phyloP scores from a whole-genome alignment of 2,329 filamentous ascomycete species.

The Escovopsis sp. region DNA sequence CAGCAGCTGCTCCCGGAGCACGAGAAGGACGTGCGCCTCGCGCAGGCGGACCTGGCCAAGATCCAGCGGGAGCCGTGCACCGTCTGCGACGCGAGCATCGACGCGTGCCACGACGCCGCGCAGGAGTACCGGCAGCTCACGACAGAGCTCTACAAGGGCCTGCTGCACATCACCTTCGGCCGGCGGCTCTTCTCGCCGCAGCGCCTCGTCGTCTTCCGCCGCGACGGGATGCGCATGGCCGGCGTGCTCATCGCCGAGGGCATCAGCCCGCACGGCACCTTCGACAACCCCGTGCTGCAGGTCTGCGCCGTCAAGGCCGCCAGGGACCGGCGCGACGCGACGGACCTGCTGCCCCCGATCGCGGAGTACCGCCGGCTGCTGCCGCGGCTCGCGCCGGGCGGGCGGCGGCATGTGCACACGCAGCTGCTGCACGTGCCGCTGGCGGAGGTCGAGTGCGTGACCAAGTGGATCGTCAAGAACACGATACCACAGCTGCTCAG shows the following conservation, averaged over 20 bases:
- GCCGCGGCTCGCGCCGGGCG: slow-evolving; percentile 48
- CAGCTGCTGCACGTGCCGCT: slow-evolving; percentile 58
- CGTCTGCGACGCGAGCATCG: slow-evolving; percentile 67
- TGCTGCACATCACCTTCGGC: slow-evolving; percentile 69
- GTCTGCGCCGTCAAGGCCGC: slow-evolving; percentile 62
- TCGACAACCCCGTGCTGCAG: slow-evolving; percentile 51
- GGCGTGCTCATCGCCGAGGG: slow-evolving; percentile 71
- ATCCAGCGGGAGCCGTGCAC: slow-evolving; percentile 74
- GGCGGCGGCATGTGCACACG: slow-evolving; percentile 46
- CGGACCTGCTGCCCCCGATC: slow-evolving; percentile 77
- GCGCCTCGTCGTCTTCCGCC: slow-evolving; percentile 69
- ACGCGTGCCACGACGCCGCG: slow-evolving; percentile 65
- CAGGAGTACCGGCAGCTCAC: slow-evolving; percentile 72
- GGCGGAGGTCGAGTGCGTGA: slow-evolving; percentile 71
- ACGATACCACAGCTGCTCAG: slow-evolving; percentile 44
- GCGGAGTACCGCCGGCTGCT: slow-evolving; percentile 53
- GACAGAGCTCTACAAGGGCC: slow-evolving; percentile 58
- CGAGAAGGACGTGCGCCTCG: slow-evolving; percentile 83
- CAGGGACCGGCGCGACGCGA: slow-evolving; percentile 55
- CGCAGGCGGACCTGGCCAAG: slow-evolving; percentile 80
- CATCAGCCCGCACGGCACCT: slow-evolving; percentile 40
- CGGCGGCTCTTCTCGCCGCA: slow-evolving; percentile 62
- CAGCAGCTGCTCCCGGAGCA: slow-evolving; percentile 89
- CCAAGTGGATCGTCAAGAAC: slow-evolving; percentile 46
- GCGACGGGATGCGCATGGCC: slow-evolving; percentile 68